Base-by-base conservation (phyloP, 83 land plant species). In the Larix sibirica region DNA sequence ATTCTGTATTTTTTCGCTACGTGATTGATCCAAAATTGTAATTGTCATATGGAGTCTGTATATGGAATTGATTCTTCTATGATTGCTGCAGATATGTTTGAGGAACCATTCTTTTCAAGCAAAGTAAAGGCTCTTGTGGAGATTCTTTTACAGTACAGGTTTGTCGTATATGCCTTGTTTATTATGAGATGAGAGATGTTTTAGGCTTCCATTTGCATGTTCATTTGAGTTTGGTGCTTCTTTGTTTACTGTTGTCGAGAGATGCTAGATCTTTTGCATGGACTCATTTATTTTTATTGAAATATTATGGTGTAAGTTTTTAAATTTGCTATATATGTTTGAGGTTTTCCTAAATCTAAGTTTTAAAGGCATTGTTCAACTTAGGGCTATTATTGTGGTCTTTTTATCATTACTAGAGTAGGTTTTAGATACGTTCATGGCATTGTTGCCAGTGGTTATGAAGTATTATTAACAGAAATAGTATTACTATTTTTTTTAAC, bases 21-120 rank as follows among this genome's bases (percentile, higher is more conserved):
- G 20, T n/a, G 54, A 16, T 20, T 16, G 71, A 38, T 18, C 8
- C 12, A 40, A 71, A 36, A 71, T 71, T 38, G 3, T 71, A 20
- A 8, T 40, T 71, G 76, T 40, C 54, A 18, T 38, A 9, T 47
- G n/a, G 8, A 58, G 18, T 26, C 16, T 56, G 24, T 50, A 28
- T 62, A 50, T 56, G 13, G 14, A 16, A 77, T n/a, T 26, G 62
- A 16, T 24, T 17, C 47, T 77, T 21, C 2, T 0, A 24, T 40
- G 54, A 71, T 71, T 71, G 50, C 24, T 62, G 44, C 64, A 12
- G 85, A 86, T n/a, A 64, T 38, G 68, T 86, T 92, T 31, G 88
- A 83, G 63, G 92, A 88, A 79, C 94, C 90, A 12, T 85, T 86
- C 54, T 88, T 86, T 74, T 90, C 94, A 42, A 65, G 79, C 54